A percentile compares a stretch with the other conserved stretches of the same genome.
phyloP scores from a whole-genome alignment of 805 yeast species.

The Candida sphagnicola region DNA sequence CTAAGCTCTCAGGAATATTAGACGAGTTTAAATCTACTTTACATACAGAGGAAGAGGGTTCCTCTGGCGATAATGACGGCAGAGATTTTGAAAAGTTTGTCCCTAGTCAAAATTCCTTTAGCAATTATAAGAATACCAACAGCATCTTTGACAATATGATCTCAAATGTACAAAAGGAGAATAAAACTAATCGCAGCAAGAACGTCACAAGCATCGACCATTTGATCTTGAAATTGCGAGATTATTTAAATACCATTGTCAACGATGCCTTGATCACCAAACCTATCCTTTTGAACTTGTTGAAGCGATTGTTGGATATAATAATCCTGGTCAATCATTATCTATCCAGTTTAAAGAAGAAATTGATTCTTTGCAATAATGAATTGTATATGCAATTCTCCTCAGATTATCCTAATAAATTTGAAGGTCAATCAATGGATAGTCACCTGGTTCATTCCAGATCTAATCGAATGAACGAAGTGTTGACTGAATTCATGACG shows the following conservation, averaged over 20 bases:
- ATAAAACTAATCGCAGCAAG: background rate
- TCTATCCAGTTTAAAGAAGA: conserved; percentile 49
- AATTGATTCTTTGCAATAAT: conserved; percentile 46
- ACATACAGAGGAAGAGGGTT: conserved; percentile 6
- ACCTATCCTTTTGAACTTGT: conserved; percentile 44
- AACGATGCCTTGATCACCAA: conserved; percentile 67
- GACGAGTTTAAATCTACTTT: conserved; percentile 6
- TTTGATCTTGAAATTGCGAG: conserved; percentile 33
- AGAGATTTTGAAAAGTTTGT: conserved; percentile 9
- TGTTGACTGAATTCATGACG: conserved; percentile 40
- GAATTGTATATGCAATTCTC: conserved; percentile 40
- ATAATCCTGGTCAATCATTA: conserved; percentile 47
- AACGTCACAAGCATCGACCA: conserved; percentile 5
- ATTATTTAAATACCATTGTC: conserved; percentile 58
- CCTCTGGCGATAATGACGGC: background rate
- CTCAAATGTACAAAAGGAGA: conserved; percentile 5
- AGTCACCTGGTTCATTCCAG: conserved; percentile 35
- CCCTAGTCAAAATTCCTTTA: conserved; percentile 7
- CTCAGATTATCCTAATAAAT: conserved; percentile 31
- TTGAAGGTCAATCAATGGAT: conserved; percentile 36
- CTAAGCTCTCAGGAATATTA: conserved; percentile 27
- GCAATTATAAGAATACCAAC: conserved; percentile 12
- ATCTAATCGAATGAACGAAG: conserved; percentile 35
- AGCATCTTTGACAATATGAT: conserved; percentile 17
- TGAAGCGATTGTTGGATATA: conserved; percentile 44